Conservation (phyloP, 306 rosid species). For the Sicyos edulis region DNA sequence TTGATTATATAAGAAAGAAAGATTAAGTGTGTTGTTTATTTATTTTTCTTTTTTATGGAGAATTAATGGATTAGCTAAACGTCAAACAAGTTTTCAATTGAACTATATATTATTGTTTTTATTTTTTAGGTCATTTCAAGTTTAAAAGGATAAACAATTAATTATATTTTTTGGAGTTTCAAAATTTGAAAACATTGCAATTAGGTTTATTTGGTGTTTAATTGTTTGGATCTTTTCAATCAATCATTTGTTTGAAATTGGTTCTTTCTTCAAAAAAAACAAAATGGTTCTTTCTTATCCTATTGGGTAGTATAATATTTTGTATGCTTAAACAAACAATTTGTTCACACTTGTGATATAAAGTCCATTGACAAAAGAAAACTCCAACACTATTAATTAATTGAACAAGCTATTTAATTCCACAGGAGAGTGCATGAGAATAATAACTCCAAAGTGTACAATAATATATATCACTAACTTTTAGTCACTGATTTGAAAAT, state of each 20-base stretch:
- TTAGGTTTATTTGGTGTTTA: neutral
- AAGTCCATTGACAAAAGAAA: neutral
- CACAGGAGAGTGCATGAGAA: no score
- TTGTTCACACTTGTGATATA: no score
- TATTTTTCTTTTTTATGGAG: neutral
- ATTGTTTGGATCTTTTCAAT: constrained; percentile 5
- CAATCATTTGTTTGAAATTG: neutral
- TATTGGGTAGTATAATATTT: neutral
- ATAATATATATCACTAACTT: no score
- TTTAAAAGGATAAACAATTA: neutral
- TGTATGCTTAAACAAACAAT: constrained; percentile 1
- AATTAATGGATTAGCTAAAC: neutral
- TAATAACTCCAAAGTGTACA: no score
- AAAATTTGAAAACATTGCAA: neutral
- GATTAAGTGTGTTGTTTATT: neutral
- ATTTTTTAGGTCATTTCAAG: neutral
- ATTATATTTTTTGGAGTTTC: neutral
- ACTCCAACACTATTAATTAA: neutral
- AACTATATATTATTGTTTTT: neutral
- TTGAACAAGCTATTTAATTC: no score
- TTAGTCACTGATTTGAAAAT: no score
- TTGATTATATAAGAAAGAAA: neutral
- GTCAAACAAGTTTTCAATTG: neutral
- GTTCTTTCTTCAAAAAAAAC: neutral
- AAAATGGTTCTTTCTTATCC: neutral